A percentile compares a stretch with the other conserved stretches of the same genome.
phyloP scores from a whole-genome alignment of 2,329 filamentous ascomycete species.

The Aspergillus novofumigatus region DNA sequence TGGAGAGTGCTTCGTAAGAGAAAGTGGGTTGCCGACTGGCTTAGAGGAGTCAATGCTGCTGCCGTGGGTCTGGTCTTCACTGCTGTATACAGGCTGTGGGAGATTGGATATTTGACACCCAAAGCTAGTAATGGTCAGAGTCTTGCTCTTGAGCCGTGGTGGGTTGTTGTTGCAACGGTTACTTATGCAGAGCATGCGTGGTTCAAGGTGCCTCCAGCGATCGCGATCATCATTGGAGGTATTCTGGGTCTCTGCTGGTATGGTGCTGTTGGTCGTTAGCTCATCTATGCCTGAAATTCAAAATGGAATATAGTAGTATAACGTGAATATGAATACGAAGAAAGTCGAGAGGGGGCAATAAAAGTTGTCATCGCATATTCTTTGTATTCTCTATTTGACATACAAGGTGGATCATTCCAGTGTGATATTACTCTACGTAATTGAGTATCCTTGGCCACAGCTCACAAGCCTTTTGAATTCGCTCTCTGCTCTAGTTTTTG shows the following conservation, averaged over 20 bases:
- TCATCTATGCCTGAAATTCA: background rate
- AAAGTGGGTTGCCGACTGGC: slow-evolving; percentile 45
- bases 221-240: slow-evolving; percentile 46
- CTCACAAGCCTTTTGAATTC: background rate
- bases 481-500: background rate
- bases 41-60: slow-evolving; percentile 57
- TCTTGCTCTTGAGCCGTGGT: slow-evolving; percentile 58
- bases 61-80: slow-evolving; percentile 62
- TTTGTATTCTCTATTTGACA: background rate
- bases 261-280: slow-evolving; percentile 34
- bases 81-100: slow-evolving; percentile 60
- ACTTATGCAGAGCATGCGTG: slow-evolving; percentile 47
- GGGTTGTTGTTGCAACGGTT: slow-evolving; percentile 56
- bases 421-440: background rate
- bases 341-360: background rate
- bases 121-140: slow-evolving; percentile 48
- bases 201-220: slow-evolving; percentile 43
- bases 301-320: background rate
- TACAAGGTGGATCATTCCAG: background rate
- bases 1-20: slow-evolving; percentile 50
- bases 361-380: background rate
- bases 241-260: slow-evolving; percentile 48
- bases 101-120: slow-evolving; percentile 57
- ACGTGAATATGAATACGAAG: background rate
- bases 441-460: background rate